Evolutionary conservation across 805 yeast genomes (phyloP).

Genomic region (Cyberlindnera petersonii): DNA sequence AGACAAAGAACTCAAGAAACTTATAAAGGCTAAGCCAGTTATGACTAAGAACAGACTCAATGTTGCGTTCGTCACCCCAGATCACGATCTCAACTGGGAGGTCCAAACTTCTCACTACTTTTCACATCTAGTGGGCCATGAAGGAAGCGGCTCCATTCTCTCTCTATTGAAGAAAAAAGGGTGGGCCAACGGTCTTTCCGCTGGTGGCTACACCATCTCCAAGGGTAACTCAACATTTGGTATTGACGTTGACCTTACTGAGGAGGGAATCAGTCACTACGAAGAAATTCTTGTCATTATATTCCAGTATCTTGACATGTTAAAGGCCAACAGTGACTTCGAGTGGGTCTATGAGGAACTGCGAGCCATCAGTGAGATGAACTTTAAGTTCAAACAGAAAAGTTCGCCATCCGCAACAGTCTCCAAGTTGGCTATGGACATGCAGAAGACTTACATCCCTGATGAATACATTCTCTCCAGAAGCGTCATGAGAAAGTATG

Average conservation of each 20-base stretch:
- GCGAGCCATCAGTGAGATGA: slow-evolving; percentile 58
- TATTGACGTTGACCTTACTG: slow-evolving; percentile 74
- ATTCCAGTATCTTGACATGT: slow-evolving; percentile 71
- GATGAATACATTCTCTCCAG: slow-evolving; percentile 57
- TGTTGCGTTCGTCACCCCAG: slow-evolving; percentile 73
- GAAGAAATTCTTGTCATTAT: slow-evolving; percentile 51
- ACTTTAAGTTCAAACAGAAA: slow-evolving; percentile 81
- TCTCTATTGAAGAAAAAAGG: slow-evolving; percentile 64
- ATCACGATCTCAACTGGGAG: slow-evolving; percentile 62
- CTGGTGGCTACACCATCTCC: slow-evolving; percentile 66
- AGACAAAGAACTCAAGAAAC: slow-evolving; percentile 43
- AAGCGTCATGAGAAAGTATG: slow-evolving; percentile 53
- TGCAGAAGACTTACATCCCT: slow-evolving; percentile 62
- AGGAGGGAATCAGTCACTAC: slow-evolving; percentile 62
- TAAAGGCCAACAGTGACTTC: slow-evolving; percentile 57
- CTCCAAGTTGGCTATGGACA: slow-evolving; percentile 55
- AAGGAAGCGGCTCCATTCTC: slow-evolving; percentile 80
- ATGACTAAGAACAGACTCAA: slow-evolving; percentile 71
- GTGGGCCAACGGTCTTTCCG: slow-evolving; percentile 76
- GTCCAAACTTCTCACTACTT: slow-evolving; percentile 66
- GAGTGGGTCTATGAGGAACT: slow-evolving; percentile 80
- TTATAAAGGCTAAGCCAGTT: slow-evolving; percentile 72
- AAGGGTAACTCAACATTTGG: slow-evolving; percentile 64
- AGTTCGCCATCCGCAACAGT: slow-evolving; percentile 67
- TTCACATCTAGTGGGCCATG: slow-evolving; percentile 89